A percentile compares a stretch with the other conserved stretches of the same genome.
phyloP scores from a whole-genome alignment of 2,329 filamentous ascomycete genomes.

The Hymenoscyphus occultus region DNA sequence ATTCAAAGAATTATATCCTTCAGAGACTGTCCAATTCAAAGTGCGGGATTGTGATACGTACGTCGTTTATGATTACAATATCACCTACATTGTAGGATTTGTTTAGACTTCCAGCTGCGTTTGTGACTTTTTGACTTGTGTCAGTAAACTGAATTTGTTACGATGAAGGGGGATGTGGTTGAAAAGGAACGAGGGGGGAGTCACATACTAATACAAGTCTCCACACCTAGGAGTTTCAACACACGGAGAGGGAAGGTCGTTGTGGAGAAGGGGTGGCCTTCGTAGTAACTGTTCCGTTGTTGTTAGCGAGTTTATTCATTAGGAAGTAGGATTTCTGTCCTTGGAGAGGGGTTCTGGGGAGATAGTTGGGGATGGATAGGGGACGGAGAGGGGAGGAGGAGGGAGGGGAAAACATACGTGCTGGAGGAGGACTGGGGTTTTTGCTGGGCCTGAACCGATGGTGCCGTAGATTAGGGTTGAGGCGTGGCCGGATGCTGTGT shows the following conservation, averaged over 20 bases:
- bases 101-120: constrained; percentile 64
- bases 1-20: not conserved
- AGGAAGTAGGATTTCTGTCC: too few species aligned
- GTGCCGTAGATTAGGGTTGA: constrained; percentile 25
- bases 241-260: constrained; percentile 64
- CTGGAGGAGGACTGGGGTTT: constrained; percentile 16
- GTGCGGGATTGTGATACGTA: constrained; percentile 33
- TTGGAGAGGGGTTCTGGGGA: too few species aligned
- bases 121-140: constrained; percentile 50
- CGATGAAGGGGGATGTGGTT: not conserved
- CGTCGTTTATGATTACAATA: constrained; percentile 63
- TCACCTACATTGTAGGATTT: constrained; percentile 62
- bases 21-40: not conserved
- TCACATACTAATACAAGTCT: constrained; percentile 45
- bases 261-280: constrained; percentile 61
- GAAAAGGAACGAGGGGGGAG: not conserved
- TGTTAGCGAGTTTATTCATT: not conserved
- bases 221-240: constrained; percentile 59
- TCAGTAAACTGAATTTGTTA: not conserved
- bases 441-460: constrained; percentile 5
- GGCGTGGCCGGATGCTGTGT: constrained; percentile 16
- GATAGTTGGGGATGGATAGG: too few species aligned
- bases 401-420: constrained; percentile 17
- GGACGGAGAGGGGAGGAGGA: not conserved
- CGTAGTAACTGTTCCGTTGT: constrained; percentile 51